Percentiles rank a stretch among this genome's conserved stretches.
Evolutionary conservation across 768 basidiomycete species (phyloP).

Genomic region (Hygrocybe punicea): DNA sequence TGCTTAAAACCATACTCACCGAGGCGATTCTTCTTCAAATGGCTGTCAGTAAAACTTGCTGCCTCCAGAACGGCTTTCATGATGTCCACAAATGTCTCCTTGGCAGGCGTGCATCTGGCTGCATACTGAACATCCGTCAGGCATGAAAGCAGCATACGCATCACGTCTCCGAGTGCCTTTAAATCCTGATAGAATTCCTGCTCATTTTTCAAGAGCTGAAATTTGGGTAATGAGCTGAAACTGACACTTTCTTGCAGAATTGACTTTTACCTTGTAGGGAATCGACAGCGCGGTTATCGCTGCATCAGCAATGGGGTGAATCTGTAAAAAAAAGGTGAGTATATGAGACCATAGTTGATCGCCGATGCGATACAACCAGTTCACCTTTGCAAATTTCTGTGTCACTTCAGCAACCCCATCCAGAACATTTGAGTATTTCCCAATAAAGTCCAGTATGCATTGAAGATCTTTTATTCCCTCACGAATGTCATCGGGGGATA

Average conservation of each 20-base stretch:
- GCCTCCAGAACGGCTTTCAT: neutral
- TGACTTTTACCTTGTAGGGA: neutral
- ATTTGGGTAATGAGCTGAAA: neutral
- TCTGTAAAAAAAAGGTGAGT: neutral
- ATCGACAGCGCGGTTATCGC: neutral
- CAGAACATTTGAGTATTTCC: neutral
- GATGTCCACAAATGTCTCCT: neutral
- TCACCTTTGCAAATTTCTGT: neutral
- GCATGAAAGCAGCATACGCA: neutral
- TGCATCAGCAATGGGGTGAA: neutral
- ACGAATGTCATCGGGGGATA: neutral
- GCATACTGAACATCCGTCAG: neutral
- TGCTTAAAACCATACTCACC: neutral
- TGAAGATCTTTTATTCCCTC: neutral
- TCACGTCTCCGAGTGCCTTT: neutral
- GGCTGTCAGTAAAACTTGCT: neutral
- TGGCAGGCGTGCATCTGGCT: neutral
- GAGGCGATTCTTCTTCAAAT: neutral
- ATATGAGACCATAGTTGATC: neutral
- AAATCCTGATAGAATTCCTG: neutral
- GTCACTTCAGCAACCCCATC: neutral
- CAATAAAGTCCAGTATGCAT: neutral
- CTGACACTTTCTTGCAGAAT: neutral
- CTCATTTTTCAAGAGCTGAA: neutral
- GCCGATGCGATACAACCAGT: neutral